phyloP scores from a whole-genome alignment of 2,329 filamentous ascomycete species.

The Ceratocystis destructans region DNA sequence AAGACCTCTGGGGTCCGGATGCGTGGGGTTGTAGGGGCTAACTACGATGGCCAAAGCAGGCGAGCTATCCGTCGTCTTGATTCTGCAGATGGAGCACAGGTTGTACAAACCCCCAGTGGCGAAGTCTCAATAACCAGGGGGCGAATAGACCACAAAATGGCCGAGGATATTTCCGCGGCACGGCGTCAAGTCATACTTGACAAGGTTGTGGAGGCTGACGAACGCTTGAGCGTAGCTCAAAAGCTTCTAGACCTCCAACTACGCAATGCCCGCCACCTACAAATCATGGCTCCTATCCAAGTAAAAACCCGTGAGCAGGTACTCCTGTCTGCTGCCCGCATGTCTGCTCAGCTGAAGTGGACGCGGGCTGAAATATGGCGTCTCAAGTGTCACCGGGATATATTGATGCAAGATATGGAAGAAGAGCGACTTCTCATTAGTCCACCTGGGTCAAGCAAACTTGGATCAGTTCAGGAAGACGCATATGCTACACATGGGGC shows the following conservation, averaged over 20 bases:
- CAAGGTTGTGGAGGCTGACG: conserved; percentile 71
- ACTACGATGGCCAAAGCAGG: conserved; percentile 68
- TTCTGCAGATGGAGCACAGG: conserved; percentile 43
- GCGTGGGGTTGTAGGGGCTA: conserved; percentile 69
- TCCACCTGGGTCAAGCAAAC: not conserved
- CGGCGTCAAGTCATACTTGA: conserved; percentile 69
- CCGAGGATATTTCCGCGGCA: conserved; percentile 71
- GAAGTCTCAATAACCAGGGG: conserved; percentile 61
- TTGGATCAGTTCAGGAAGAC: conserved; percentile 15
- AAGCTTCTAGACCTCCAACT: conserved; percentile 71
- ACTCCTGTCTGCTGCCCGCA: conserved; percentile 67
- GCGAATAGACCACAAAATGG: conserved; percentile 66
- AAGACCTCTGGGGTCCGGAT: conserved; percentile 82
- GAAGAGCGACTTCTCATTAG: conserved; percentile 42
- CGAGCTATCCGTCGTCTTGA: conserved; percentile 60
- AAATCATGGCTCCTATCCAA: conserved; percentile 79
- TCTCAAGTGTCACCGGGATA: conserved; percentile 78
- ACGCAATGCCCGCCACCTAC: conserved; percentile 78
- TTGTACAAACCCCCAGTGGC: conserved; percentile 56
- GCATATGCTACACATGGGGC: not conserved
- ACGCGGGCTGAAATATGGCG: conserved; percentile 88
- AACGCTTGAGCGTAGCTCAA: conserved; percentile 57
- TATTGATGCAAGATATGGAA: conserved; percentile 70
- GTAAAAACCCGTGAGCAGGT: conserved; percentile 79
- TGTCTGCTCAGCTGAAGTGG: conserved; percentile 86